Percentiles rank a stretch among this genome's conserved stretches.
Conservation (phyloP, 768 basidiomycete genomes). For the Suillus discolor region DNA sequence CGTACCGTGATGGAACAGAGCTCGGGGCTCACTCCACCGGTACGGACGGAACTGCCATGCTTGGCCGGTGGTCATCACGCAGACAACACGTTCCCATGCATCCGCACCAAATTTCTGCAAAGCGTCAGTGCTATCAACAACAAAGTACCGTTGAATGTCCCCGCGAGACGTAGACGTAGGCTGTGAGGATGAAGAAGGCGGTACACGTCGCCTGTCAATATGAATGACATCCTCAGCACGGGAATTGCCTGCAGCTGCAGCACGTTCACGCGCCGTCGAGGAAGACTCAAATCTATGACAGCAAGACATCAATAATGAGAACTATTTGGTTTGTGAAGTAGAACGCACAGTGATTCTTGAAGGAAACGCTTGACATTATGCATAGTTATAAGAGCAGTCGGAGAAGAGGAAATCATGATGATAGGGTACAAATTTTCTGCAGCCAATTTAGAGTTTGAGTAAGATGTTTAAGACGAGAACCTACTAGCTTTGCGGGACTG, state of each 20-base stretch:
- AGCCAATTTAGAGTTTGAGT: neutral
- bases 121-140: constrained; percentile 93
- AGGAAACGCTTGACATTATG: constrained; percentile 95
- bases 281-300: constrained; percentile 68
- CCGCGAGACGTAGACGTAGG: constrained; percentile 25
- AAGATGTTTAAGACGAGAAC: constrained; percentile 24
- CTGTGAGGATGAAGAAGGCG: constrained; percentile 27
- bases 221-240: constrained; percentile 82
- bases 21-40: constrained; percentile 93
- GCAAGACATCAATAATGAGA: neutral
- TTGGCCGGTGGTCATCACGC: constrained; percentile 98
- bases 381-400: constrained; percentile 95
- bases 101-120: constrained; percentile 90
- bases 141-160: constrained; percentile 68
- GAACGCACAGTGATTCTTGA: constrained; percentile 78
- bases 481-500: constrained; percentile 71
- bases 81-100: constrained; percentile 96
- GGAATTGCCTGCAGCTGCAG: constrained; percentile 68
- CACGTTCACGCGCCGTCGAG: constrained; percentile 70
- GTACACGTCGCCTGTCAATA: constrained; percentile 83
- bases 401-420: constrained; percentile 94
- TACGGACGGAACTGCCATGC: constrained; percentile 98
- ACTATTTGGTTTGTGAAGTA: neutral
- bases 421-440: constrained; percentile 85
- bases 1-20: constrained; percentile 91